These are phyloP conservation scores for Begonia peltatifolia DNA, from an alignment of 306 rosid genomes.

Conservation along the genomic window DNA sequence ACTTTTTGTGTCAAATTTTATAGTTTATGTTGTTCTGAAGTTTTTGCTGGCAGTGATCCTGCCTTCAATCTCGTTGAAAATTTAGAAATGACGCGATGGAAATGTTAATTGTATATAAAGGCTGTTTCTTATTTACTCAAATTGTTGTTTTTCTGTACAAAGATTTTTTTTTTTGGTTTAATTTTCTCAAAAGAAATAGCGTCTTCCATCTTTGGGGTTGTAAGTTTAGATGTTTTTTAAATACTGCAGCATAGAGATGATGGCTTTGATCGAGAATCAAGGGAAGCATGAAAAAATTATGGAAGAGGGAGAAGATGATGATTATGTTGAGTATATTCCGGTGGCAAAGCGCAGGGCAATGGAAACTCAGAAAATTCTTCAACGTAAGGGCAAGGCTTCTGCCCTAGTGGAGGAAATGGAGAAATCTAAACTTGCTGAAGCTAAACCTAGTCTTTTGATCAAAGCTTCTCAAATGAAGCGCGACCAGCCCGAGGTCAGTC, in stretches of 20 bases:
- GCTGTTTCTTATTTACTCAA: too few species aligned
- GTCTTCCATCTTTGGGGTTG: not conserved
- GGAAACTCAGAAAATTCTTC: constrained; percentile 78
- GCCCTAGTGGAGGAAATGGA: constrained; percentile 58
- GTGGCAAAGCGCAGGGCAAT: constrained; percentile 84
- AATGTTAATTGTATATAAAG: too few species aligned
- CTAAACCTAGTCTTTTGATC: constrained; percentile 69
- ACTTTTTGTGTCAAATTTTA: too few species aligned
- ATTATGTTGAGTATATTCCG: constrained; percentile 67
- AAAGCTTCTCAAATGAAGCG: constrained; percentile 74
- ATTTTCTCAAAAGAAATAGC: not conserved
- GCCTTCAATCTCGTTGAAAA: too few species aligned
- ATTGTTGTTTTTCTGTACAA: too few species aligned
- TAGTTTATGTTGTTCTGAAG: too few species aligned
- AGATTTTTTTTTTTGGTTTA: too few species aligned
- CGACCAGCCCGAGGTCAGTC: constrained; percentile 75
- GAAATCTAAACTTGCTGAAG: constrained; percentile 40
- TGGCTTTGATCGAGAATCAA: constrained; percentile 3
- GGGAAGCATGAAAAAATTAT: constrained; percentile 27
- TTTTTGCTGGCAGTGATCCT: too few species aligned
- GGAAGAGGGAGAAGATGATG: constrained; percentile 82
- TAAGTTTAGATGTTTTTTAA: not conserved
- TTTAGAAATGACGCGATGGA: too few species aligned
- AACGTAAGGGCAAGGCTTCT: constrained; percentile 59
- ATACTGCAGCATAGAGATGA: too few species aligned